Base-by-base conservation (phyloP, 176 grass and related monocot species). In the Oryza meyeriana region DNA sequence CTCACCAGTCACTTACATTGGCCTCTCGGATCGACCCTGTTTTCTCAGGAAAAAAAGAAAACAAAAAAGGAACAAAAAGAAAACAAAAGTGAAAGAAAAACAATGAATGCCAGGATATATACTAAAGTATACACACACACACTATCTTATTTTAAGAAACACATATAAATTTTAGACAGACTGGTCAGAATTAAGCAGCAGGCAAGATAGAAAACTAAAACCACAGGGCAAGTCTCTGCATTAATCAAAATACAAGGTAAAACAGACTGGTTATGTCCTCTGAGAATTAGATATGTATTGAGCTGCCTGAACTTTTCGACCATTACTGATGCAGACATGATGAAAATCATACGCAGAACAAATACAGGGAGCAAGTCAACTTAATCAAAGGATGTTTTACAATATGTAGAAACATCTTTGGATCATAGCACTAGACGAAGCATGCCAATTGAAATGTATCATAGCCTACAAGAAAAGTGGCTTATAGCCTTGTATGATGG, bases 11-110 rank as follows among this genome's bases (percentile, higher is more conserved):
- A 88, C 69, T 85, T 76, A 89, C 8, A 88, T 71, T 88, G 80
- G 83, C 83, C 80, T 94, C 79, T 81, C 71, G 65, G 86, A 70
- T 72, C 69, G 69, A 79, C 78, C 83, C 92, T 98, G 95, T 89
- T 83, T 83, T 86, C 86, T 74, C 86, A 79, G 34, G 70, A n/a
- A 55, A 55, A n/a, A 80, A 90, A 70, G 64, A 17, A 29, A 57
- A 58, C 47, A 71, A 57, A 58, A 58, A 71, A 79, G 22, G 66
- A 30, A 69, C 32, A 66, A 75, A 65, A 50, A 27, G 41, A 27
- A 59, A 39, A 40, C 71, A 86, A 40, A 29, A 28, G 39, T 26
- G 88, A 90, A 88, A 64, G 13, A 40, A 84, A 79, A 91, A 85
- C 13, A 55, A 69, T 85, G 82, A 90, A 88, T 77, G 26, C 73